These are phyloP conservation scores for Talaromyces sp. DNA, from an alignment of 2,329 filamentous ascomycete genomes.

Conservation along the genomic window DNA sequence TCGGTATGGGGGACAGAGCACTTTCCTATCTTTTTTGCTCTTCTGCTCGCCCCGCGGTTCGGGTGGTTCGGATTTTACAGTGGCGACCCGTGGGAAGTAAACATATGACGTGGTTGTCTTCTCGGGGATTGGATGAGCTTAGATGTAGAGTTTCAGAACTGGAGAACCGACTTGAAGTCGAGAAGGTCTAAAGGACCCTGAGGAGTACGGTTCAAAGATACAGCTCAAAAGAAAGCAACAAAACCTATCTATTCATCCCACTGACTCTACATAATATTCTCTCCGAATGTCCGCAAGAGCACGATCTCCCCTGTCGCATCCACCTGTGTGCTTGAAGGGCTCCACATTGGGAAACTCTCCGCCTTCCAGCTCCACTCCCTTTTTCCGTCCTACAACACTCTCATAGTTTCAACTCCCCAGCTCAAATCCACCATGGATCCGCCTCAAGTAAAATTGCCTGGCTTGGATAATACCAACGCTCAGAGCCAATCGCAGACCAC, in stretches of 20 bases:
- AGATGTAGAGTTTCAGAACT: too few relatives aligned
- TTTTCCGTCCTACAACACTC: neutral
- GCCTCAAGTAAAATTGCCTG: constrained; percentile 5
- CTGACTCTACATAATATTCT: too few relatives aligned
- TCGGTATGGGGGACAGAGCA: too few relatives aligned
- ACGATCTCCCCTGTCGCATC: too few relatives aligned
- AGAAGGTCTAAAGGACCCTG: too few relatives aligned
- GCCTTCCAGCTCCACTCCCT: neutral
- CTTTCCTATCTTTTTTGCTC: neutral
- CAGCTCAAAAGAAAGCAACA: too few relatives aligned
- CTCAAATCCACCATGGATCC: constrained; percentile 1
- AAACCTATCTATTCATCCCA: too few relatives aligned
- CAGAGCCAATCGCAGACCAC: neutral
- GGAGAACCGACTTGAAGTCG: too few relatives aligned
- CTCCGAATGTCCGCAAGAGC: too few relatives aligned
- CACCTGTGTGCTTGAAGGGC: too few relatives aligned
- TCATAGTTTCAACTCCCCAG: neutral
- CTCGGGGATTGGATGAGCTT: neutral
- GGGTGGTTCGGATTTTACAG: neutral
- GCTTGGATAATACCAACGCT: neutral
- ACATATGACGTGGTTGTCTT: neutral
- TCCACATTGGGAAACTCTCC: too few relatives aligned
- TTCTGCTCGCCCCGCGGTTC: neutral
- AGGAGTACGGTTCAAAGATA: too few relatives aligned
- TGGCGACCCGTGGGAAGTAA: neutral